Evolutionary conservation across 257 asterid species (phyloP), one percentile per base, ranked within the genome.

Genomic region (Lantana camara): DNA sequence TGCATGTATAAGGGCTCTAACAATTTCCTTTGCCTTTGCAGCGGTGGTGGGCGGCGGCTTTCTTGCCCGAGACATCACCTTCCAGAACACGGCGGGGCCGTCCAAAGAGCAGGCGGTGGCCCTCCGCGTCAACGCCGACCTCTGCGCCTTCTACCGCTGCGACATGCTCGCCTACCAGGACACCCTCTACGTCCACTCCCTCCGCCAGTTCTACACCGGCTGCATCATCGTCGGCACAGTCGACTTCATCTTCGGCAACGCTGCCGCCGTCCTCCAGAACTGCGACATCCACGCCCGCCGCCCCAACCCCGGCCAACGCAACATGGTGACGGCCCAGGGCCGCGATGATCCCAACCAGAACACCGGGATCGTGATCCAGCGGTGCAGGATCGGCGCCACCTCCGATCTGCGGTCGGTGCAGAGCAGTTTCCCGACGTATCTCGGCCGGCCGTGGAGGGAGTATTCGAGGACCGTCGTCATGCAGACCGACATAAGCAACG

Each of bases 291-390:
- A 70, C 42, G 82, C 84, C 15, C 87, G 90, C 53, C 84, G 81
- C 21, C 90, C 90, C 37, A 71, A 71, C 34, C 0, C 83, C 8
- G 76, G 81, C 20, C 91, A 84, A 40, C 65, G 71, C 16, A 84
- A 84, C 83, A 84, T 79, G 83, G 82, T 84, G 46, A 84, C 91
- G 4, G 91, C 91, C 12, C 88, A 84, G 21, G 91, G 88, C 35
- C 81, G 91, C 22, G 81, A 68, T 29, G 85, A 81, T 34, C 85
- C 83, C 7, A 79, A 79, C 58, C 82, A 81, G 73, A 81, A 79
- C 82, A 84, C 88, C 0, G 88, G 88, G 3, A 83, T 80, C 44
- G 80, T 83, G 24, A 74, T 83, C 62, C 89, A 83, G 45, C 60
- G 57, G 0, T 77, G 84, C 66, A 60, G 80, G 11, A 80, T 83